Evolutionary conservation across 176 grass and related monocot species (phyloP).

Genomic region (Thalia dealbata): DNA sequence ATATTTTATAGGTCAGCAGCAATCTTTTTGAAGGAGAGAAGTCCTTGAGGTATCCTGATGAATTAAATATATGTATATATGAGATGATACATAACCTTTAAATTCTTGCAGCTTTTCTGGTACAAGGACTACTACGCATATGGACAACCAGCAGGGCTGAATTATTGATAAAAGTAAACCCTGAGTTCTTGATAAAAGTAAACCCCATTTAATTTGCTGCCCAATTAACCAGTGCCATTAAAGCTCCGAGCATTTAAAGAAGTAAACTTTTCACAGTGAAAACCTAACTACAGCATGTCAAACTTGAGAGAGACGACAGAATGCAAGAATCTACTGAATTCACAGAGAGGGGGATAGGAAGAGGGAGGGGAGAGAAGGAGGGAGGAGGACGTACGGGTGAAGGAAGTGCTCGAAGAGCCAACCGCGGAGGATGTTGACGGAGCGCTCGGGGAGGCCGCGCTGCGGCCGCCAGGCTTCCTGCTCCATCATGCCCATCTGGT

Average conservation of each 20-base stretch:
- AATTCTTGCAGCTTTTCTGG: slow-evolving; percentile 21
- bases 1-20: too few species aligned
- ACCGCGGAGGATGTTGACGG: slow-evolving; percentile 58
- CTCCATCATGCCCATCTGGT: slow-evolving; percentile 99
- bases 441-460: slow-evolving; percentile 91
- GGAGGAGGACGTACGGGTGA: slow-evolving; percentile 60
- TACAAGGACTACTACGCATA: slow-evolving; percentile 2
- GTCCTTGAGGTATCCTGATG: slow-evolving; percentile 1
- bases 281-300: neutral
- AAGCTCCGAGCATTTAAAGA: neutral
- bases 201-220: neutral
- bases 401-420: slow-evolving; percentile 99
- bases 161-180: slow-evolving; percentile 17
- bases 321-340: neutral
- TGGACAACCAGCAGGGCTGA: slow-evolving; percentile 7
- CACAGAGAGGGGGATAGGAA: neutral
- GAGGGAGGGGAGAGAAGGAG: too few species aligned
- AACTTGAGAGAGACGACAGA: neutral
- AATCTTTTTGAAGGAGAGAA: too few species aligned
- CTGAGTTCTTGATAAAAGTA: slow-evolving; percentile 15
- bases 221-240: neutral
- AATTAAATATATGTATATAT: slow-evolving; percentile 17
- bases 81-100: neutral
- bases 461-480: slow-evolving; percentile 95
- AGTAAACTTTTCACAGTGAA: neutral